Base-by-base conservation (phyloP, 345 rosid genomes). In the Corymbia maculata region DNA sequence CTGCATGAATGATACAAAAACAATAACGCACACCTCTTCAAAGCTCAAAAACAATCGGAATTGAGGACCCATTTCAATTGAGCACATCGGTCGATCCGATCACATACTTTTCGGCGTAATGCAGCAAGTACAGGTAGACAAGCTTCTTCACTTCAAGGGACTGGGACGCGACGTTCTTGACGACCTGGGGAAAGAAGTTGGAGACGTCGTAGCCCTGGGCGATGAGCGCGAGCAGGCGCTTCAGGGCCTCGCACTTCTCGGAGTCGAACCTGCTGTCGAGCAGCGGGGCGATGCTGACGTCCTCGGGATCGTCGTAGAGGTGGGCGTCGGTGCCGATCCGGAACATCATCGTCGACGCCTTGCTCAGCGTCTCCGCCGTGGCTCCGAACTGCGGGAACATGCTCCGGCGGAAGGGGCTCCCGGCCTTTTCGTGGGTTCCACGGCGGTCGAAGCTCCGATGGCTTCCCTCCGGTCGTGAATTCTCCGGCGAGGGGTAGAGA, bases 131-230 rank as follows among this genome's bases (percentile, higher is more conserved):
- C 93, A 98, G 90, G 95, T 98, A 98, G 91, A 93, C 99, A 36
- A 98, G 95, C 92, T 98, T 98, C 96, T 98, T 98, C 85, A 97
- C 99, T 94, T 98, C 98, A 91, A 96, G 89, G 80, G 98, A 95
- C 90, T 95, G 98, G 86, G 99, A 95, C 55, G 99, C 99, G 88
- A 98, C 99, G 86, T 95, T 98, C 89, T 98, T 98, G 2, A 98
- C 99, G 85, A 98, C 99, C 99, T 97, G 99, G 88, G 98, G 98
- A 92, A 98, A 98, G 94, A 94, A 97, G 92, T 96, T 98, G 95
- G 99, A 96, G 90, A 97, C 99, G 49, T 98, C 99, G 86, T 94
- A 94, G 53, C 99, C 99, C 89, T 98, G 99, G 61, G 98, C 97
- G 87, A 97, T 95, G 87, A 96, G 97, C 82, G 98, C 99, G 87